Evolutionary conservation across 2,329 filamentous ascomycete genomes (phyloP).

Genomic region (Fusarium robinianum): DNA sequence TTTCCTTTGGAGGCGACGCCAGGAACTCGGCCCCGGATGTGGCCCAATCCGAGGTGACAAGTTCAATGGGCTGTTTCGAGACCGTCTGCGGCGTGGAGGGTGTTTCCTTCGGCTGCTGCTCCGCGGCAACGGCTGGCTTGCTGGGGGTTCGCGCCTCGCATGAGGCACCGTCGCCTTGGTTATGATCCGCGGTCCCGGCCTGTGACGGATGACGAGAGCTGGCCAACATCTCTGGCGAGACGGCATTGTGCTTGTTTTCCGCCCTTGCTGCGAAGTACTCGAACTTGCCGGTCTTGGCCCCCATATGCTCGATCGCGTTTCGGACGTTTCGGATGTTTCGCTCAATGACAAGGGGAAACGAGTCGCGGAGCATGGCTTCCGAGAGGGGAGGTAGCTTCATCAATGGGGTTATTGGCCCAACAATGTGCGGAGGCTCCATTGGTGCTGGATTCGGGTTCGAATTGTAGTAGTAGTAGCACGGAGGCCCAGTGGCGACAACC

Average conservation of each 20-base stretch:
- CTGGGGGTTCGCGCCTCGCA: neutral
- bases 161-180: too few species aligned
- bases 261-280: slow-evolving; percentile 49
- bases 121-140: too few species aligned
- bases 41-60: slow-evolving; percentile 29
- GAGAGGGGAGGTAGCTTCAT: slow-evolving; percentile 28
- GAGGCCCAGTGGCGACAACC: too few species aligned
- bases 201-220: too few species aligned
- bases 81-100: neutral
- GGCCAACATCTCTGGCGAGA: too few species aligned
- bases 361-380: slow-evolving; percentile 16
- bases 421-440: slow-evolving; percentile 4
- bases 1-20: slow-evolving; percentile 25
- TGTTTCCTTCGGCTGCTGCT: neutral
- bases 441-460: slow-evolving; percentile 14
- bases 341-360: too few species aligned
- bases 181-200: too few species aligned
- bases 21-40: slow-evolving; percentile 43
- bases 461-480: too few species aligned
- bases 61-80: neutral
- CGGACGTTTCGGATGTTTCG: neutral
- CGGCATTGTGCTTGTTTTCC: slow-evolving; percentile 37
- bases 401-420: neutral
- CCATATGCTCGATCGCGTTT: slow-evolving; percentile 38
- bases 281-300: slow-evolving; percentile 43